Base-by-base conservation (phyloP, 108 stramenopile species). In the Nitzschia inconspicua region DNA sequence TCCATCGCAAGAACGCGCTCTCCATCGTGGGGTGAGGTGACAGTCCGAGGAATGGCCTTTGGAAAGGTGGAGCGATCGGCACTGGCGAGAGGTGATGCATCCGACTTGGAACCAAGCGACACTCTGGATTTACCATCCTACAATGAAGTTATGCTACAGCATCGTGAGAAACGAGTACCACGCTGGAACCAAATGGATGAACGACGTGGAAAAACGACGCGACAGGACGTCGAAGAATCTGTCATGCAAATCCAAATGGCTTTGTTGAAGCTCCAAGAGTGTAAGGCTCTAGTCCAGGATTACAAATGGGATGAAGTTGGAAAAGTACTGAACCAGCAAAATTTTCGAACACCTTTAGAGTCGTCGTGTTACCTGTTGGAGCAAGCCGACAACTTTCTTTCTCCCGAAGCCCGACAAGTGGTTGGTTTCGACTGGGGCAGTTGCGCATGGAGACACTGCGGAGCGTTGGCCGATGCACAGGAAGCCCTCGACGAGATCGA, bases 361-460 rank as follows among this genome's bases (percentile, higher is more conserved):
- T 18, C 64, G 23, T 46, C 71, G 1, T 71, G 70, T 26, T 27
- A 52, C 20, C 8, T 57, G 4, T 43, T 78, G 23, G 57, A 67
- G n/a, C 24, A 29, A 9, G 62, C 61, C 8, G 24, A 57, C n/a
- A 54, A 63, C 16, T 70, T 49, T 53, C 51, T 61, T 6, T 43
- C 58, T 2, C 36, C n/a, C 6, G 43, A 74, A 55, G 60, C 54
- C 13, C 35, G 64, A 68, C 19, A 66, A 4, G 77, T 65, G 30
- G 78, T 92, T 40, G 91, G 91, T 3, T 92, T 92, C 60, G 91
- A 88, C 30, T 92, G 86, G 85, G 85, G 85, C 22, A 81, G 79
- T 51, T 93, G 92, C 64, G 88, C 86, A 4, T 93, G 92, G 92
- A 54, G 70, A 46, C 88, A 88, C 47, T 93, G 92, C 56, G 88